Percentiles rank a stretch among this genome's conserved stretches.
phyloP scores from a whole-genome alignment of 1,284 basidiomycete species.

The Vanrija humicola region DNA sequence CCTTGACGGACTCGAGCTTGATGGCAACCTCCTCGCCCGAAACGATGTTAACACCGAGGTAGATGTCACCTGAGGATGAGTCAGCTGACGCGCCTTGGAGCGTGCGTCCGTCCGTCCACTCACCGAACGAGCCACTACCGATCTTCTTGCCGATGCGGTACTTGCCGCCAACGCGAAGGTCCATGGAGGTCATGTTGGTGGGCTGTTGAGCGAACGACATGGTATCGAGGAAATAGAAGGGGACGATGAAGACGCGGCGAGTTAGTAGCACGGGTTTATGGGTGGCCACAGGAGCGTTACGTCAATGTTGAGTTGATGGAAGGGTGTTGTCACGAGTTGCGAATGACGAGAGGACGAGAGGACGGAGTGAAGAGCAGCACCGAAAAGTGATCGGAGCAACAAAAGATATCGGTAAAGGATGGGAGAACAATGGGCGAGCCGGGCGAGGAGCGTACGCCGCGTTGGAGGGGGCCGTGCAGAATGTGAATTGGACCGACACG shows the following conservation, averaged over 20 bases:
- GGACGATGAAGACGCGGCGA: background rate
- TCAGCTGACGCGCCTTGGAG: slow-evolving; percentile 9
- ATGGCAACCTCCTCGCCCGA: slow-evolving; percentile 99
- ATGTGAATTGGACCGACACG: background rate
- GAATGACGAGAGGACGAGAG: background rate
- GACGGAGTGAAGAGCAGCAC: background rate
- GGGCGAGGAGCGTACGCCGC: too few species aligned
- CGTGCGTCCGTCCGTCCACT: slow-evolving; percentile 45
- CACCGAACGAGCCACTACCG: slow-evolving; percentile 96
- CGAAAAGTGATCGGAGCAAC: background rate
- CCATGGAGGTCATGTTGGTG: slow-evolving; percentile 57
- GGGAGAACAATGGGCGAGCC: background rate
- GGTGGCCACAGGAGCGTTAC: background rate
- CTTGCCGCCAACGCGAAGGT: slow-evolving; percentile 95
- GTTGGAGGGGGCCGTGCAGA: too few species aligned
- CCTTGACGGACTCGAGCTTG: slow-evolving; percentile 99
- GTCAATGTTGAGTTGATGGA: background rate
- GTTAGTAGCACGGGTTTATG: background rate
- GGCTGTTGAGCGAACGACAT: slow-evolving; percentile 18
- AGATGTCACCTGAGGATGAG: slow-evolving; percentile 79
- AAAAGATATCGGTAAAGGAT: background rate
- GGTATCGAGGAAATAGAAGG: background rate
- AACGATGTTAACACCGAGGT: slow-evolving; percentile 99
- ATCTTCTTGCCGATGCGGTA: slow-evolving; percentile 99
- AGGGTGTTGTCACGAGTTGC: background rate